Evolutionary conservation across 768 basidiomycete species (phyloP).

Genomic region (Mycena olivaceomarginata): DNA sequence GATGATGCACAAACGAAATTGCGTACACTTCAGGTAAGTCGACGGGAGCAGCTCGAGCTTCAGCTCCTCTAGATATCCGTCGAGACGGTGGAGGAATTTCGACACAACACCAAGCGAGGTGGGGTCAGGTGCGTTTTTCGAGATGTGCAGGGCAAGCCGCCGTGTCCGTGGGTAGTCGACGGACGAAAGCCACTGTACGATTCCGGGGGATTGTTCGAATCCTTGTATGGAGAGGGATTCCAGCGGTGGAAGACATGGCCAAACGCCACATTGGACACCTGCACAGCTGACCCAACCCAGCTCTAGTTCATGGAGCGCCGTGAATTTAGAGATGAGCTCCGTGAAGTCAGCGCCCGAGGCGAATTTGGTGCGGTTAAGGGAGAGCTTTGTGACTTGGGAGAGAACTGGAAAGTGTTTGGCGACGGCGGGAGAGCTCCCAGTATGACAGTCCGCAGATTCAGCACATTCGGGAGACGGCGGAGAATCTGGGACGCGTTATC

Average conservation of each 20-base stretch:
- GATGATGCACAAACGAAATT: not conserved
- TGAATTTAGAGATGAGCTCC: not conserved
- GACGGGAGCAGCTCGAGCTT: not conserved
- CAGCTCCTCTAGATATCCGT: not conserved
- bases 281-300: not conserved
- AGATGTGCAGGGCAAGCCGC: not conserved
- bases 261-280: not conserved
- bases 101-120: not conserved
- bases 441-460: not conserved
- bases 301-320: not conserved
- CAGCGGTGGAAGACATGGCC: not conserved
- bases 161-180: not conserved
- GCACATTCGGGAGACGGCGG: not conserved
- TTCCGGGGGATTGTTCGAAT: not conserved
- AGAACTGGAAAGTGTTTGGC: not conserved
- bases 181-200: not conserved
- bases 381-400: not conserved
- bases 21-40: not conserved
- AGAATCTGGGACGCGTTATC: not conserved
- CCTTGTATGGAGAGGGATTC: not conserved
- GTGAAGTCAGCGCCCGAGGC: not conserved
- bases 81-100: not conserved
- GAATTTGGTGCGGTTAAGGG: constrained; percentile 1
- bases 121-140: not conserved
- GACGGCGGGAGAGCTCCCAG: not conserved